Base-by-base conservation (phyloP, 2,329 filamentous ascomycete genomes). In the Camillea tinctor region DNA sequence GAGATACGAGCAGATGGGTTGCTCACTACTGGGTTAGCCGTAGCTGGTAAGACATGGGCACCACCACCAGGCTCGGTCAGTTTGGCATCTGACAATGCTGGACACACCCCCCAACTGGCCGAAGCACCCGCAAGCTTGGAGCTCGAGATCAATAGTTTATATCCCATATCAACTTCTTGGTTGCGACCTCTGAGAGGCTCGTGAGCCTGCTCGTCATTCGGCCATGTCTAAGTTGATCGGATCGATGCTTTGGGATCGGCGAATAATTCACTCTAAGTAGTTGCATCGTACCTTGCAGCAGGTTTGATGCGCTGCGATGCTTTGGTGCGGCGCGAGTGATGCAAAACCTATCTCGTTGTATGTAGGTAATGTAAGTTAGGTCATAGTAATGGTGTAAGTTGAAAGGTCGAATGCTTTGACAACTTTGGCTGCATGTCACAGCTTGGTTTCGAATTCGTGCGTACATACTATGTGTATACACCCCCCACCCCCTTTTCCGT, bases 221-320 rank as follows among this genome's bases (percentile, higher is more conserved):
- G 66, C 60, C 57, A 49, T 64, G 62, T 62, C 61, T 63, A 59
- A 60, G 61, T 64, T 60, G 64, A 66, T 71, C 63, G 62, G 54
- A 62, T 64, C 66, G 64, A 62, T 66, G 65, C 36, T 60, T 55
- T 54, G 60, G n/a, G 68, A 70, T 71, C 66, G 67, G 57, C 62
- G 59, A 65, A 57, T 64, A 69, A 30, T 58, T 58, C 58, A 67
- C 58, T 30, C 20, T n/a, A 53, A 30, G 62, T 58, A 58, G 52
- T n/a, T 67, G 65, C 69, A 64, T 63, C 63, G 70, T 71, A 72
- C 70, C 70, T 72, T 72, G 70, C 70, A 44, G 36, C 70, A 44
- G 36, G 64, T 66, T 58, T 44, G 36, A 67, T 66, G 56, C 59
- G 58, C 8, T 23, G 64, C 40, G 49, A 56, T 61, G 62, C 60